Percentiles rank a stretch among this genome's conserved stretches.
Conservation (phyloP, 2,329 filamentous ascomycete genomes). For the Alternaria arbusti region DNA sequence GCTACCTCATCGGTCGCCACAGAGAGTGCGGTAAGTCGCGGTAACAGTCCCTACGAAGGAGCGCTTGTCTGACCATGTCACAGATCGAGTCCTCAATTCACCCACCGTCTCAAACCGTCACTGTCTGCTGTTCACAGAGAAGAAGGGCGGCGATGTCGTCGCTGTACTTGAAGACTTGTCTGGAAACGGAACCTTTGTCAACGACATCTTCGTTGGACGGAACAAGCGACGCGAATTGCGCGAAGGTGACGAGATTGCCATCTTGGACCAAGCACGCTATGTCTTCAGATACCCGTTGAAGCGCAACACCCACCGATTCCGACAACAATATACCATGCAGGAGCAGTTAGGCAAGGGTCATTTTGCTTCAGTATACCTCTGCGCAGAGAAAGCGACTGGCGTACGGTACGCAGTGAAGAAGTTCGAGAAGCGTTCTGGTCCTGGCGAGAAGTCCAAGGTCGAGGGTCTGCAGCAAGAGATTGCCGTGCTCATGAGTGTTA, state of each 20-base stretch:
- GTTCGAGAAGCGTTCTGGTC: constrained; percentile 84
- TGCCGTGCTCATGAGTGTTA: constrained; percentile 95
- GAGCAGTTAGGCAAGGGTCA: constrained; percentile 92
- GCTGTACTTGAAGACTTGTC: constrained; percentile 92
- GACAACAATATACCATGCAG: constrained; percentile 82
- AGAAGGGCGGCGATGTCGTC: constrained; percentile 61
- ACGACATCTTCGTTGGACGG: constrained; percentile 86
- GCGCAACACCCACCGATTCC: constrained; percentile 72
- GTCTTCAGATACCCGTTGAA: constrained; percentile 82
- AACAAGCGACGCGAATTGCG: constrained; percentile 89
- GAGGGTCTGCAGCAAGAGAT: constrained; percentile 95
- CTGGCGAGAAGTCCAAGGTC: constrained; percentile 81
- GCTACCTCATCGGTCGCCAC: constrained; percentile 91
- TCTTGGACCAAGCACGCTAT: constrained; percentile 84
- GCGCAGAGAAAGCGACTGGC: constrained; percentile 83
- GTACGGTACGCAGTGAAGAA: constrained; percentile 90
- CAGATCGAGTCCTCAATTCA: constrained; percentile 75
- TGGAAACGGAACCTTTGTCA: constrained; percentile 95
- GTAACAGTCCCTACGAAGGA: neutral
- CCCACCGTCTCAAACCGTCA: constrained; percentile 88
- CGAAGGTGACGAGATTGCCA: constrained; percentile 88
- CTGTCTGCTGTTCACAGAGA: constrained; percentile 71
- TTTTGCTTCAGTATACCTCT: constrained; percentile 92
- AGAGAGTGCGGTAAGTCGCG: constrained; percentile 81
- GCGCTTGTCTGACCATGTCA: constrained; percentile 31